phyloP scores from a whole-genome alignment of 306 rosid genomes.

The Vigna reflexopilosa region DNA sequence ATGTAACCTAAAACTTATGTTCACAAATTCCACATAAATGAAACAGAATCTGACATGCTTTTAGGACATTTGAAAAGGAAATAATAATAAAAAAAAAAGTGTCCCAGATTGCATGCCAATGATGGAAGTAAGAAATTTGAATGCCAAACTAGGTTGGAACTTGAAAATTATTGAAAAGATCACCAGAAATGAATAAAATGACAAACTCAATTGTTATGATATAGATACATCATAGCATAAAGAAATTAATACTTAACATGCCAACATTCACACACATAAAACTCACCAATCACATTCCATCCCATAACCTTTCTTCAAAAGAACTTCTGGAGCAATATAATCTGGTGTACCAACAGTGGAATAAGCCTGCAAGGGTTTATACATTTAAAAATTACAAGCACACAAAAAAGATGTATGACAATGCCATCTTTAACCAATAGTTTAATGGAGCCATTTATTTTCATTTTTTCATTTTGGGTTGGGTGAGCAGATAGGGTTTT shows the following conservation, averaged over 20 bases:
- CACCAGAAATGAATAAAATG: slow-evolving; percentile 31
- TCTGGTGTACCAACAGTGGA: slow-evolving; percentile 99
- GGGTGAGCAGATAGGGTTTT: not conserved
- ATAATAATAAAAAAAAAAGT: not conserved
- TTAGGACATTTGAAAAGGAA: slow-evolving; percentile 12
- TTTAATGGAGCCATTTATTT: slow-evolving; percentile 30
- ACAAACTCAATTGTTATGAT: slow-evolving; percentile 16
- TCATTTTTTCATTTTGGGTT: slow-evolving; percentile 9
- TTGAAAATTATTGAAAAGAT: slow-evolving; percentile 33
- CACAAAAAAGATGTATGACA: slow-evolving; percentile 16
- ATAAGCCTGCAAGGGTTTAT: slow-evolving; percentile 80
- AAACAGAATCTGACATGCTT: slow-evolving; percentile 26
- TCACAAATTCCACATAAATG: slow-evolving; percentile 28
- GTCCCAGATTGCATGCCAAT: slow-evolving; percentile 2
- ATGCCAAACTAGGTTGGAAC: slow-evolving; percentile 24
- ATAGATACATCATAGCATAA: slow-evolving; percentile 3
- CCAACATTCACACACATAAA: slow-evolving; percentile 24
- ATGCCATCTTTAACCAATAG: slow-evolving; percentile 4
- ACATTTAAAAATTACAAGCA: slow-evolving; percentile 38
- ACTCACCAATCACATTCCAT: slow-evolving; percentile 99
- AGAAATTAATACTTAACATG: slow-evolving; percentile 1
- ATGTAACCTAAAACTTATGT: slow-evolving; percentile 24
- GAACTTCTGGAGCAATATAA: slow-evolving; percentile 99
- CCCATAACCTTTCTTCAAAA: slow-evolving; percentile 94
- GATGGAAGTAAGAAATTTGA: slow-evolving; percentile 4